Conservation (phyloP, 1,284 basidiomycete species). For the Apiotrichum gamsii region DNA sequence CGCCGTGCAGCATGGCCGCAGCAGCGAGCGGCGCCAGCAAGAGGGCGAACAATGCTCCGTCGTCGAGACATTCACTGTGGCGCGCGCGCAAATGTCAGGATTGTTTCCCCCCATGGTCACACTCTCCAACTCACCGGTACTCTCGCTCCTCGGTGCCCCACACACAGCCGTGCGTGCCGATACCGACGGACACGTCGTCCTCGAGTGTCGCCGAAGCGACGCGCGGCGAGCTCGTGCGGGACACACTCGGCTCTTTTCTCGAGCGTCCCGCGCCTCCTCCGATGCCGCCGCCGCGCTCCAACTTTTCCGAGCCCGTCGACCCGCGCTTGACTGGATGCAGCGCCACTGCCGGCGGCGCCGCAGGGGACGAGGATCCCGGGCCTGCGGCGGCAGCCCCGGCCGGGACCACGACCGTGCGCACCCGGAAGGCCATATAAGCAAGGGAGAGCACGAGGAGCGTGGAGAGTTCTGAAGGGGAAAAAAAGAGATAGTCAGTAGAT, state of each 20-base stretch:
- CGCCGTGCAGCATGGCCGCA: slow-evolving; percentile 55
- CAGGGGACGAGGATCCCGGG: too few species aligned
- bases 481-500: too few species aligned
- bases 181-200: slow-evolving; percentile 19
- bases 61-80: slow-evolving; percentile 72
- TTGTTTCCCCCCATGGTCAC: neutral
- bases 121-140: slow-evolving; percentile 33
- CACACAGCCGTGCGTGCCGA: slow-evolving; percentile 35
- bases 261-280: neutral
- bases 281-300: neutral
- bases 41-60: slow-evolving; percentile 73
- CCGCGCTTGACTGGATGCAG: too few species aligned
- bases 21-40: slow-evolving; percentile 71
- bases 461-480: slow-evolving; percentile 9
- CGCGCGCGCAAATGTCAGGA: too few species aligned
- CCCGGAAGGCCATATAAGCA: slow-evolving; percentile 19
- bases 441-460: slow-evolving; percentile 10
- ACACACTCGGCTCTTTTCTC: too few species aligned
- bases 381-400: too few species aligned
- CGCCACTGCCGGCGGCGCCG: slow-evolving; percentile 10
- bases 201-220: neutral
- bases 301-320: too few species aligned
- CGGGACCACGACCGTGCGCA: slow-evolving; percentile 18
- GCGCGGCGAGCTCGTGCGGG: neutral
- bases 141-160: slow-evolving; percentile 47